Percentiles rank a stretch among this genome's conserved stretches.
Conservation (phyloP, 202 grass and related monocot genomes). For the Panicum virgatum region DNA sequence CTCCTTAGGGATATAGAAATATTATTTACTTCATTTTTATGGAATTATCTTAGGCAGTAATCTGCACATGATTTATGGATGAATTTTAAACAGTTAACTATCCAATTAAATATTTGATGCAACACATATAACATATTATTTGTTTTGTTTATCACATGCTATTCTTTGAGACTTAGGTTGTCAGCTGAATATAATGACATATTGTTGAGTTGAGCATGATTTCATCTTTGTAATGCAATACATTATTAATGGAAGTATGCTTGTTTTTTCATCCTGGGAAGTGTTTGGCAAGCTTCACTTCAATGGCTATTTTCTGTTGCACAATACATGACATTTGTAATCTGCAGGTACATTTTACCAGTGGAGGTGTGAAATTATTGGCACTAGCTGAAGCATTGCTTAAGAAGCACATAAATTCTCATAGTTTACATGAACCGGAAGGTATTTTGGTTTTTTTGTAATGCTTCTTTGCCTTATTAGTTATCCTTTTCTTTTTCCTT, state of each 20-base stretch:
- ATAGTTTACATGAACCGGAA: conserved; percentile 97
- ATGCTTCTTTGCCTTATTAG: conserved; percentile 13
- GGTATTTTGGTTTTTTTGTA: conserved; percentile 53
- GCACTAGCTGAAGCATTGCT: conserved; percentile 88
- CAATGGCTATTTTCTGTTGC: neutral
- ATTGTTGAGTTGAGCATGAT: conserved; percentile 7
- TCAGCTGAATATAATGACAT: neutral
- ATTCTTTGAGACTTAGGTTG: neutral
- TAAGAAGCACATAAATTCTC: conserved; percentile 91
- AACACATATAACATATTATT: conserved; percentile 22
- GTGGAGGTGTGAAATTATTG: conserved; percentile 74
- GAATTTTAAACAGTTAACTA: neutral
- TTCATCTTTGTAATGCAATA: conserved; percentile 16
- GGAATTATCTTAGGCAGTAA: neutral
- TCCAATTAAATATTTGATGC: conserved; percentile 16
- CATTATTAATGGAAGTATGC: conserved; percentile 9
- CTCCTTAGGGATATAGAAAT: neutral
- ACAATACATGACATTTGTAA: conserved; percentile 24
- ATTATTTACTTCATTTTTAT: neutral
- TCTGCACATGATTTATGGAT: neutral
- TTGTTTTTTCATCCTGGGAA: neutral
- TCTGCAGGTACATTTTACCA: conserved; percentile 66
- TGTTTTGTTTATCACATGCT: neutral
- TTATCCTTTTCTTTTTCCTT: neutral
- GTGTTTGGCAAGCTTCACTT: neutral